A percentile compares a stretch with the other conserved stretches of the same genome.
phyloP scores from a whole-genome alignment of 2,329 filamentous ascomycete species.

The Trichoderma sp. region DNA sequence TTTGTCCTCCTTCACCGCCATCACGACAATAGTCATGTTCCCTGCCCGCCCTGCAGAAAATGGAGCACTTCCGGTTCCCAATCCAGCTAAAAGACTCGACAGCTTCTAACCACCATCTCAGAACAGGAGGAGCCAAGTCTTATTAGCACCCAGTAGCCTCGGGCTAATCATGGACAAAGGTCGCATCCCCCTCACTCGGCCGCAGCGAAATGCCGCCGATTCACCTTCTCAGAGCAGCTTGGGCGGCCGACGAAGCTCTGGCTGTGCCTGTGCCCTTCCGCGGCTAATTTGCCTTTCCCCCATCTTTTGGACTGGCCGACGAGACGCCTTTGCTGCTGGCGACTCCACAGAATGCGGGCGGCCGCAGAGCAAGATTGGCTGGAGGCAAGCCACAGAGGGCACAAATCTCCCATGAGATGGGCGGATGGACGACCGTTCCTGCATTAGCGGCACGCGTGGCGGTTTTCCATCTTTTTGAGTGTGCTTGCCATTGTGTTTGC shows the following conservation, averaged over 20 bases:
- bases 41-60: background rate
- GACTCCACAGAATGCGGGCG: conserved; percentile 12
- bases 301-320: conserved; percentile 1
- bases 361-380: conserved; percentile 3
- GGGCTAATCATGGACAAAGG: conserved; percentile 7
- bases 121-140: background rate
- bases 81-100: background rate
- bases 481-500: background rate
- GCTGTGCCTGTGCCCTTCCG: background rate
- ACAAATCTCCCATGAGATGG: conserved; percentile 4
- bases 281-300: conserved; percentile 1
- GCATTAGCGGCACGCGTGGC: conserved; percentile 23
- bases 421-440: conserved; percentile 24
- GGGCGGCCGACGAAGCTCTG: conserved; percentile 3
- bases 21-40: conserved; percentile 10
- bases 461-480: background rate
- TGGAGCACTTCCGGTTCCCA: conserved; percentile 7
- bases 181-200: background rate
- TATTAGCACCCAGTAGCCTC: background rate
- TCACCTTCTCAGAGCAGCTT: conserved; percentile 16
- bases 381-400: background rate
- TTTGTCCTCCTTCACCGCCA: too few species aligned
- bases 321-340: background rate
- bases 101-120: background rate
- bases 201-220: conserved; percentile 9